Percentiles rank a stretch among this genome's conserved stretches.
These are phyloP conservation scores for Chlorella sp. DNA, from an alignment of 139 green algal genomes.

Conservation along the genomic window DNA sequence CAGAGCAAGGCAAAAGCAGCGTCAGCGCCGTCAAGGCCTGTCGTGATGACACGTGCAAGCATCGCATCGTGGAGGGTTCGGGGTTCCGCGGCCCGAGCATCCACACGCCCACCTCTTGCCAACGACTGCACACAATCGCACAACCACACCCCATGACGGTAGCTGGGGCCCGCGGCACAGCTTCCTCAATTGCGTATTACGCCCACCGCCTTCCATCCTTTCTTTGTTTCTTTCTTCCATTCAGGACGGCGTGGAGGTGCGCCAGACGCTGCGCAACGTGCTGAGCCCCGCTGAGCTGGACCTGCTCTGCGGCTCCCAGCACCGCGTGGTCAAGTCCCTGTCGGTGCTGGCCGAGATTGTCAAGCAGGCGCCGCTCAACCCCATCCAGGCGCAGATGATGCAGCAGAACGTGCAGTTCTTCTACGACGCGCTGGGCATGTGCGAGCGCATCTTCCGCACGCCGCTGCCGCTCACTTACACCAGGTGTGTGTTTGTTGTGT, in stretches of 20 bases:
- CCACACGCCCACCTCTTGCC: background rate
- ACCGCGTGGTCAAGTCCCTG: conserved; percentile 17
- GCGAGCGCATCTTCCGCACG: conserved; percentile 24
- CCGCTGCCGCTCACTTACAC: conserved; percentile 25
- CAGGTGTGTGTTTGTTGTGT: too few species aligned
- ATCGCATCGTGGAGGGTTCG: too few species aligned
- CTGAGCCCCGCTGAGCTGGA: conserved; percentile 23
- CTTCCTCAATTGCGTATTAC: background rate
- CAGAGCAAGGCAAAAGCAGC: background rate
- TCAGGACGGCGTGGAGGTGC: conserved; percentile 12
- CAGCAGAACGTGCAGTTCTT: conserved; percentile 59
- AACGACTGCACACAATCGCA: background rate
- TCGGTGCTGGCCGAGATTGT: conserved; percentile 3
- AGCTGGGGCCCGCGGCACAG: background rate
- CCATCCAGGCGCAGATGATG: conserved; percentile 22
- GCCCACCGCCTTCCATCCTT: too few species aligned
- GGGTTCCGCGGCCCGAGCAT: background rate
- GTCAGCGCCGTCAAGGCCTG: background rate
- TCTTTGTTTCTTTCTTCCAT: background rate
- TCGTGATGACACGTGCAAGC: too few species aligned
- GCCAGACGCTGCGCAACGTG: conserved; percentile 15
- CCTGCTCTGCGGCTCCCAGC: conserved; percentile 22
- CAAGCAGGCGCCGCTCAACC: conserved; percentile 3
- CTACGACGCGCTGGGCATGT: conserved; percentile 54
- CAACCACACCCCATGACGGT: background rate